Base-by-base conservation (phyloP, 495 filamentous ascomycete genomes). In the Hypomontagnella submonticulosa region DNA sequence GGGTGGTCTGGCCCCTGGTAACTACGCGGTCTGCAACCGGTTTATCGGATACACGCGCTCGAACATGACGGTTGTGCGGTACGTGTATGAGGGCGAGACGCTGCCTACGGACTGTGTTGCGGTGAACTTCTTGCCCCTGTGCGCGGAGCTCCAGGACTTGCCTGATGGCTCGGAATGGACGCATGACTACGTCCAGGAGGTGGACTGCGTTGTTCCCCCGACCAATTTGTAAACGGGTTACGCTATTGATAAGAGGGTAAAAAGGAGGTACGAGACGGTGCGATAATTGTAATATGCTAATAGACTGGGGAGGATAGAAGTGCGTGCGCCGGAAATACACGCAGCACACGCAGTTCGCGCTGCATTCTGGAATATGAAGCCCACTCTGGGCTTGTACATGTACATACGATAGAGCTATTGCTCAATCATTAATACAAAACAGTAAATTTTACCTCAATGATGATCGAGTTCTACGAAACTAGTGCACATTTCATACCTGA, bases 151-250 rank as follows among this genome's bases (percentile, higher is more conserved):
- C 13, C 10, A 38, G n/a, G 57, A 57, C 3, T 32, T 67, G 23
- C 64, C 64, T 0, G 46, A 15, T 0, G 53, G 42, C 13, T 47
- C 47, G 1, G 15, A 54, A 9, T 52, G 40, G 46, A 62, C 46
- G 2, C 64, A 67, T 33, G 64, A 67, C 4, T 62, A 47, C 18
- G 64, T 57, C 10, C 64, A 67, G 64, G 58, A 67, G 30, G 58
- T 67, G 1, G 38, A 53, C 13, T 67, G 64, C 37, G 48, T 63
- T 38, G 47, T 23, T 27, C 16, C 46, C 6, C 12, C 52, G 20
- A 8, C 44, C 3, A 27, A 2, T 23, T 66, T 16, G 48, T 18
- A 4, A 33, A 0, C 32, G 20, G 19, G 2, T 18, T 32, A n/a
- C 0, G 32, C 19, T 4, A n/a, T n/a, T n/a, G n/a, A n/a, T n/a